Evolutionary conservation across 169 alveolate genomes (phyloP), one percentile per base, ranked within the genome.

Genomic region (Plasmodium yoelii): DNA sequence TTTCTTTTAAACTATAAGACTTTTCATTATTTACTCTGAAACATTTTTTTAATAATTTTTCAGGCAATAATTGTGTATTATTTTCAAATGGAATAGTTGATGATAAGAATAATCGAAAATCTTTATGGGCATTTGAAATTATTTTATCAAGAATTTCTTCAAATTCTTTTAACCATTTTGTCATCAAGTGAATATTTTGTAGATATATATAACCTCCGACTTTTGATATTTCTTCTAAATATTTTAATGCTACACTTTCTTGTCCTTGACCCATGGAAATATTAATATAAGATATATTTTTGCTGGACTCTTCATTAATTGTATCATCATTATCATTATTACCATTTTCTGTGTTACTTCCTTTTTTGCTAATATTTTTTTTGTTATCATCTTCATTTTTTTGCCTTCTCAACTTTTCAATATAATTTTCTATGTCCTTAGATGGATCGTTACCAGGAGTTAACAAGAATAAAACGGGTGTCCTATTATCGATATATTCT

Each of bases 241-340:
- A 98, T 74, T 95, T 94, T 60, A 97, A 94, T 47, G 99, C 99
- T 51, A 96, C 93, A 73, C 96, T 97, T 94, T 98, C 99, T 92
- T 97, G 98, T 19, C 99, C 99, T 92, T 98, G 98, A 15, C 99
- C 99, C 99, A 98, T 98, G 72, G 99, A 97, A 73, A 98, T 98
- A 87, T 98, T 98, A 28, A 96, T 95, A 89, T 97, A 96, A 82
- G 96, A 95, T 1, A 98, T 98, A 56, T 95, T 95, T 18, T 93
- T 95, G 63, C 96, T 94, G 0, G 96, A 87, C 69, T 89, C 92
- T 70, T 70, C 65, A 67, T 39, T 49, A 51, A 13, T 57, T 19
- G 39, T 56, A 42, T n/a, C 24, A 18, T 13, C 8, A 64, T 91
- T 2, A 87, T 90, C 55, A 77, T 91, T 69, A 44, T 53, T 51